A percentile compares a stretch with the other conserved stretches of the same genome.
These are phyloP conservation scores for Platanus orientalis DNA, from an alignment of 164 flowering plant species.

Conservation along the genomic window DNA sequence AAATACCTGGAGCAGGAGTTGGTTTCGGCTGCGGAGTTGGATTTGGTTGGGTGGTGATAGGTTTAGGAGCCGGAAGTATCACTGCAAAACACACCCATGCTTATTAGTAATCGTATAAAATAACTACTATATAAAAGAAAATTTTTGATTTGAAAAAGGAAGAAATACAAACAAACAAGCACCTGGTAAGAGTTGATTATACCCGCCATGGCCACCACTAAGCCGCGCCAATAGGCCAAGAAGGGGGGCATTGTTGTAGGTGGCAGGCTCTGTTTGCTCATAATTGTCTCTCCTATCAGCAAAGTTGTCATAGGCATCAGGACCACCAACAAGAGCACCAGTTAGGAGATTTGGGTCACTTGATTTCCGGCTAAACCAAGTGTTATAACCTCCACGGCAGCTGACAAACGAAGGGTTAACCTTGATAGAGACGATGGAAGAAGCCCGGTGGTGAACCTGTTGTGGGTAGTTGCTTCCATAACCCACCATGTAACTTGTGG, in stretches of 20 bases:
- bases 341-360: constrained; percentile 74
- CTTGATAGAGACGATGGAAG: constrained; percentile 72
- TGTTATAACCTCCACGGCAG: constrained; percentile 78
- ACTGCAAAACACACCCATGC: constrained; percentile 23
- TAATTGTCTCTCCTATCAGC: constrained; percentile 76
- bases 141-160: too few relatives aligned
- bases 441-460: constrained; percentile 72
- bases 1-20: constrained; percentile 49
- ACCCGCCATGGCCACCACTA: constrained; percentile 48
- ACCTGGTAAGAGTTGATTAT: constrained; percentile 68
- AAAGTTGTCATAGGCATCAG: constrained; percentile 81
- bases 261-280: constrained; percentile 87
- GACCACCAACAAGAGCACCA: constrained; percentile 89
- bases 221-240: constrained; percentile 61
- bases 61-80: constrained; percentile 32
- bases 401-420: constrained; percentile 47
- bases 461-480: constrained; percentile 71
- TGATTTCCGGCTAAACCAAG: constrained; percentile 61
- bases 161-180: neutral
- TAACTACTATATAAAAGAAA: too few relatives aligned
- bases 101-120: neutral
- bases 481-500: constrained; percentile 90
- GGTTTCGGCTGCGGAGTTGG: constrained; percentile 28
- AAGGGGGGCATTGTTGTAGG: constrained; percentile 88
- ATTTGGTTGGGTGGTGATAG: constrained; percentile 24